These are phyloP conservation scores for Cardiospermum halicacabum DNA, from an alignment of 345 rosid species.

Conservation along the genomic window DNA sequence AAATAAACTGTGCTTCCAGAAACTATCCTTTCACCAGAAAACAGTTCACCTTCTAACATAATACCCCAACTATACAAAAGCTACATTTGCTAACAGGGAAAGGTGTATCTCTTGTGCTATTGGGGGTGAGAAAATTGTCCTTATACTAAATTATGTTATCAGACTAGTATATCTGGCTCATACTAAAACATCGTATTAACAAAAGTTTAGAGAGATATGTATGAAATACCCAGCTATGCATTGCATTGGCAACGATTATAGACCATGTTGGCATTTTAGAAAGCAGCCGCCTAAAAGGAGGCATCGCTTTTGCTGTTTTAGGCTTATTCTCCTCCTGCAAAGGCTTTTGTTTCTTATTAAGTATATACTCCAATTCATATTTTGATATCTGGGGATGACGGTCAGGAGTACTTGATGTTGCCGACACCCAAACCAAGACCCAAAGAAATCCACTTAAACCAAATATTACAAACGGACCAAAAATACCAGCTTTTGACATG, in stretches of 20 bases:
- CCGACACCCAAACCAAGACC: conserved; percentile 92
- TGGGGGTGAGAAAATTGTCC: background rate
- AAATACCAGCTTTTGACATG: conserved; percentile 80
- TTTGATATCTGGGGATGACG: conserved; percentile 77
- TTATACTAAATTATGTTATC: background rate
- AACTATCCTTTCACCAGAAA: background rate
- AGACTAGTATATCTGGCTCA: conserved; percentile 1
- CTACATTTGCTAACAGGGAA: background rate
- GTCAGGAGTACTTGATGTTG: conserved; percentile 69
- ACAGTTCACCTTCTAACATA: background rate
- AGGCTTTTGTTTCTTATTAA: conserved; percentile 38
- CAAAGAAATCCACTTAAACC: conserved; percentile 91
- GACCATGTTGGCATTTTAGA: conserved; percentile 95
- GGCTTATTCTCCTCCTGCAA: conserved; percentile 31
- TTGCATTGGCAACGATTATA: conserved; percentile 83
- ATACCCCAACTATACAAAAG: background rate
- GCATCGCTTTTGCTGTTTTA: conserved; percentile 43
- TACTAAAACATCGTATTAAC: background rate
- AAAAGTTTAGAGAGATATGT: conserved; percentile 4
- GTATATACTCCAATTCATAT: conserved; percentile 69
- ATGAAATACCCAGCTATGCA: conserved; percentile 88
- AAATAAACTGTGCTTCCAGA: background rate
- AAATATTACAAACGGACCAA: conserved; percentile 90
- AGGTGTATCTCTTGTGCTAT: background rate
- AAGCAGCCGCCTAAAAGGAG: conserved; percentile 80